phyloP scores from a whole-genome alignment of 129 eudicot genomes.

The Pseudognaphalium luteoalbum region DNA sequence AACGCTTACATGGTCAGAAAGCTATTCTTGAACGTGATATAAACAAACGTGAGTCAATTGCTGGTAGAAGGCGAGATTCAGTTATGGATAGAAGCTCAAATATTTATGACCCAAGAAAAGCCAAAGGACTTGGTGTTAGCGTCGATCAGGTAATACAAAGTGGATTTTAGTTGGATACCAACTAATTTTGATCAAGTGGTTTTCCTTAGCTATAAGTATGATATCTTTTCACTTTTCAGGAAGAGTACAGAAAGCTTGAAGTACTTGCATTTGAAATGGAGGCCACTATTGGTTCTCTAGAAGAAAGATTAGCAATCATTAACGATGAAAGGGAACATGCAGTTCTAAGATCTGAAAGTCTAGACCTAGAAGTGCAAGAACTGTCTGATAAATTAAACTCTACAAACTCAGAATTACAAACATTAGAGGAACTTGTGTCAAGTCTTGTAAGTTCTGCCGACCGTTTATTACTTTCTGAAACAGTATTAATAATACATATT shows the following conservation, averaged over 20 bases:
- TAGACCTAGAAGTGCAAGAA: conserved; percentile 52
- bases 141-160: conserved; percentile 62
- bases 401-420: conserved; percentile 54
- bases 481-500: background rate
- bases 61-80: conserved; percentile 86
- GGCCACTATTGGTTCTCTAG: conserved; percentile 82
- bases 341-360: conserved; percentile 53
- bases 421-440: conserved; percentile 58
- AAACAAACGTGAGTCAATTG: conserved; percentile 57
- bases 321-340: conserved; percentile 65
- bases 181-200: background rate
- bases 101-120: conserved; percentile 57
- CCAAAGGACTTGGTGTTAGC: conserved; percentile 42
- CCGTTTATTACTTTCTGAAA: background rate
- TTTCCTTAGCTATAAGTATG: background rate
- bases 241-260: conserved; percentile 76
- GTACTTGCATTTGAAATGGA: conserved; percentile 98
- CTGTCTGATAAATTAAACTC: conserved; percentile 52
- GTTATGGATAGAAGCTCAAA: conserved; percentile 70
- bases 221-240: conserved; percentile 42
- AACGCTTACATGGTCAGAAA: conserved; percentile 67
- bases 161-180: conserved; percentile 12
- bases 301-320: conserved; percentile 60
- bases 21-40: conserved; percentile 82
- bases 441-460: conserved; percentile 55